These are phyloP conservation scores for Kazachstania psychrophila DNA, from an alignment of 805 yeast genomes.

Conservation along the genomic window DNA sequence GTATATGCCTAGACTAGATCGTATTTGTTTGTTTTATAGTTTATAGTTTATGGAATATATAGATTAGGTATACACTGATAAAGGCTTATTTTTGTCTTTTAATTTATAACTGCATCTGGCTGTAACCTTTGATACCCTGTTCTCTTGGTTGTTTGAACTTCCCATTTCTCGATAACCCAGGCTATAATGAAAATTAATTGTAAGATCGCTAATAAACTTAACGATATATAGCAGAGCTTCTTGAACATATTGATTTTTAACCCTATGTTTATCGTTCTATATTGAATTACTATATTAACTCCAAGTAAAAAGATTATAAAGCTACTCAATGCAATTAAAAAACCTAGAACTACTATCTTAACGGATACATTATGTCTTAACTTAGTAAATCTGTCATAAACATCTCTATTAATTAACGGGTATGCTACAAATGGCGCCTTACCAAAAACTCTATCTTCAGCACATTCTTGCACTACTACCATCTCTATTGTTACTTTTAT, in stretches of 20 bases:
- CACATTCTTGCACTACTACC: background rate
- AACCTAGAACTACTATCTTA: slow-evolving; percentile 11
- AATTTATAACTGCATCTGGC: too few relatives aligned
- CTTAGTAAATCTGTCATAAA: background rate
- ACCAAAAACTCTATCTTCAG: slow-evolving; percentile 17
- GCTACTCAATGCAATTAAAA: slow-evolving; percentile 21
- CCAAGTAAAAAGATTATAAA: slow-evolving; percentile 28
- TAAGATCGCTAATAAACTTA: slow-evolving; percentile 12
- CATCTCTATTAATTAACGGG: slow-evolving; percentile 14
- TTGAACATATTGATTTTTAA: slow-evolving; percentile 8
- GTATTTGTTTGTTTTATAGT: too few relatives aligned
- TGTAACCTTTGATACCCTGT: too few relatives aligned
- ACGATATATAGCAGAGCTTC: slow-evolving; percentile 13
- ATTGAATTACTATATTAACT: slow-evolving; percentile 29
- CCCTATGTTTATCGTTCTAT: slow-evolving; percentile 27
- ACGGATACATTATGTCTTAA: background rate
- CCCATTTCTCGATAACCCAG: slow-evolving; percentile 4
- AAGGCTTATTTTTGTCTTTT: too few relatives aligned
- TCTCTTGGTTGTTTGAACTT: too few relatives aligned
- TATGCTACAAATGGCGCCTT: slow-evolving; percentile 10
- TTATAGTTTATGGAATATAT: too few relatives aligned
- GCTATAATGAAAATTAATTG: slow-evolving; percentile 8
- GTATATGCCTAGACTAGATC: too few relatives aligned
- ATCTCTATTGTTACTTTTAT: background rate
- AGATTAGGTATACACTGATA: too few relatives aligned